phyloP scores from a whole-genome alignment of 164 flowering plant species.

The Aristolochia fimbriata region DNA sequence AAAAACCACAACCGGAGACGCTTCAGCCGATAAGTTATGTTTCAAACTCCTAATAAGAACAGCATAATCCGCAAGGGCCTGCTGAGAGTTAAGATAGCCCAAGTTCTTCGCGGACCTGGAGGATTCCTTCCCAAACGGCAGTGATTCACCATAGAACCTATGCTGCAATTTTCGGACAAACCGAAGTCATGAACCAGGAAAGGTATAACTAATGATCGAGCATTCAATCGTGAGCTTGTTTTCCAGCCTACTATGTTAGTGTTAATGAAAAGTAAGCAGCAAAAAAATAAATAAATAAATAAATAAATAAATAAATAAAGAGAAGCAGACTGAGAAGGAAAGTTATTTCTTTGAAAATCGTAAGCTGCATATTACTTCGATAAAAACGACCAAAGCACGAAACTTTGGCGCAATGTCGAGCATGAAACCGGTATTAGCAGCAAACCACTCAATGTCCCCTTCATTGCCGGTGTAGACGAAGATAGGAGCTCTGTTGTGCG shows the following conservation, averaged over 20 bases:
- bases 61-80: constrained; percentile 58
- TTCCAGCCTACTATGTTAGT: too few species aligned
- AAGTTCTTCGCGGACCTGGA: constrained; percentile 35
- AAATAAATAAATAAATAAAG: too few species aligned
- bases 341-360: neutral
- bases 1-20: constrained; percentile 52
- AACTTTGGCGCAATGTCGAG: constrained; percentile 49
- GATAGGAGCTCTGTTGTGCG: constrained; percentile 25
- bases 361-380: constrained; percentile 22
- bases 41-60: constrained; percentile 42
- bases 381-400: constrained; percentile 37
- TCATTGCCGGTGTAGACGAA: constrained; percentile 54
- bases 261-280: too few species aligned
- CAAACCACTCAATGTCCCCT: constrained; percentile 51
- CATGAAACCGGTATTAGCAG: constrained; percentile 49
- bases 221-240: too few species aligned
- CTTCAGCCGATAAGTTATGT: constrained; percentile 46
- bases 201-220: too few species aligned
- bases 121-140: constrained; percentile 45
- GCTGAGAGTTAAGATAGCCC: constrained; percentile 49
- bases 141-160: constrained; percentile 53
- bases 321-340: too few species aligned
- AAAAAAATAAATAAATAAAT: too few species aligned
- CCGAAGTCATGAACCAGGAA: neutral
- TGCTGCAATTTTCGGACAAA: constrained; percentile 26